Percentiles rank a stretch among this genome's conserved stretches.
Evolutionary conservation across 2,329 filamentous ascomycete genomes (phyloP).

Genomic region (Drechslerella dactyloides): DNA sequence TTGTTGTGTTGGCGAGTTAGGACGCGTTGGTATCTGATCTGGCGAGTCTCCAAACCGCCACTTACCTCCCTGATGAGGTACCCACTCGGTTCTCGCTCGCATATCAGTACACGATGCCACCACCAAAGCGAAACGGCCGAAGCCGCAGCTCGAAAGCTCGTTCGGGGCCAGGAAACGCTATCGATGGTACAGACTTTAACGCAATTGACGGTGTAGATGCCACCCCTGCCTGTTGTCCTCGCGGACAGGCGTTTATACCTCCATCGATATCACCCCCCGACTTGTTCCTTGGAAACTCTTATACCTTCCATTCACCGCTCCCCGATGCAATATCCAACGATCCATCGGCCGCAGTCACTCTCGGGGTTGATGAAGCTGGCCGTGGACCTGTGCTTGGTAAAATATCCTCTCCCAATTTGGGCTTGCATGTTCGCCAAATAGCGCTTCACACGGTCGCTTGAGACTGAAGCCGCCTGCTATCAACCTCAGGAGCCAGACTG

Average conservation of each 20-base stretch:
- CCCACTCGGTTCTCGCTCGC: too few relatives aligned
- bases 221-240: constrained; percentile 4
- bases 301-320: constrained; percentile 73
- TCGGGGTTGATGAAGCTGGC: constrained; percentile 62
- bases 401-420: constrained; percentile 67
- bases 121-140: neutral
- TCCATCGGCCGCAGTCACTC: constrained; percentile 59
- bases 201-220: constrained; percentile 1
- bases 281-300: constrained; percentile 71
- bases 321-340: constrained; percentile 67
- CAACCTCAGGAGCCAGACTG: neutral
- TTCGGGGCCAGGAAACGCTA: neutral
- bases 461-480: neutral
- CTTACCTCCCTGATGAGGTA: too few relatives aligned
- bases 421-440: neutral
- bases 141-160: neutral
- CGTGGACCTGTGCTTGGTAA: constrained; percentile 61
- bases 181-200: neutral
- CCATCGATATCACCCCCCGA: constrained; percentile 69
- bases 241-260: constrained; percentile 64
- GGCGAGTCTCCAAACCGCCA: too few relatives aligned
- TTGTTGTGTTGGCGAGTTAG: too few relatives aligned
- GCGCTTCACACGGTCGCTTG: neutral
- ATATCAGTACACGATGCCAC: neutral
- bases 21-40: too few relatives aligned